Percentiles rank a stretch among this genome's conserved stretches.
These are phyloP conservation scores for Acanthochlamys bracteata DNA, from an alignment of 106 monocot species.

Conservation along the genomic window DNA sequence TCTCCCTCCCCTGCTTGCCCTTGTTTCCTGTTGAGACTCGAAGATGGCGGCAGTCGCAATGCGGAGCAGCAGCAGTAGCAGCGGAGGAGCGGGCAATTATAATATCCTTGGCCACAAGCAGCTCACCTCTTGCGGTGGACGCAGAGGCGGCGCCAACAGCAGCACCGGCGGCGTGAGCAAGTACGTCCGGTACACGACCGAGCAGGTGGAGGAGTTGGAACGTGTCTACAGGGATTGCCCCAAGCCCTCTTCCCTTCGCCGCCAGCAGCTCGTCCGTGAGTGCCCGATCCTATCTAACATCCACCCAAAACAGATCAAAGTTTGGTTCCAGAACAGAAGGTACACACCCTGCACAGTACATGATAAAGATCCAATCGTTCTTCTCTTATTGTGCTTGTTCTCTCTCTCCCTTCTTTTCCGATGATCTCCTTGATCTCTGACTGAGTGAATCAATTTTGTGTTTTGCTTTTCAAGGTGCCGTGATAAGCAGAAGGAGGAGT, in stretches of 20 bases:
- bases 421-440: too few species aligned
- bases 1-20: background rate
- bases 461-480: constrained; percentile 42
- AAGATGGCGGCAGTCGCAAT: constrained; percentile 37
- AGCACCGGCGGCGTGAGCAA: constrained; percentile 49
- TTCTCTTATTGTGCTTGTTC: constrained; percentile 71
- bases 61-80: constrained; percentile 12
- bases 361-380: constrained; percentile 23
- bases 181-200: constrained; percentile 86
- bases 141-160: too few species aligned
- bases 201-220: constrained; percentile 95
- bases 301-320: constrained; percentile 95
- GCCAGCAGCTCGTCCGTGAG: constrained; percentile 87
- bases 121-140: too few species aligned
- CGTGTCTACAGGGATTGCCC: constrained; percentile 83
- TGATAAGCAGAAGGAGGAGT: constrained; percentile 86
- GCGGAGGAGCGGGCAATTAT: too few species aligned
- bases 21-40: background rate
- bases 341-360: constrained; percentile 41
- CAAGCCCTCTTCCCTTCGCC: constrained; percentile 68
- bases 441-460: too few species aligned
- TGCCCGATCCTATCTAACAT: constrained; percentile 82
- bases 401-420: too few species aligned
- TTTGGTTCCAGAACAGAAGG: constrained; percentile 97
- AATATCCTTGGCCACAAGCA: too few species aligned